Conservation (phyloP, 1,284 basidiomycete genomes). For the Mrakiaceae sp. region DNA sequence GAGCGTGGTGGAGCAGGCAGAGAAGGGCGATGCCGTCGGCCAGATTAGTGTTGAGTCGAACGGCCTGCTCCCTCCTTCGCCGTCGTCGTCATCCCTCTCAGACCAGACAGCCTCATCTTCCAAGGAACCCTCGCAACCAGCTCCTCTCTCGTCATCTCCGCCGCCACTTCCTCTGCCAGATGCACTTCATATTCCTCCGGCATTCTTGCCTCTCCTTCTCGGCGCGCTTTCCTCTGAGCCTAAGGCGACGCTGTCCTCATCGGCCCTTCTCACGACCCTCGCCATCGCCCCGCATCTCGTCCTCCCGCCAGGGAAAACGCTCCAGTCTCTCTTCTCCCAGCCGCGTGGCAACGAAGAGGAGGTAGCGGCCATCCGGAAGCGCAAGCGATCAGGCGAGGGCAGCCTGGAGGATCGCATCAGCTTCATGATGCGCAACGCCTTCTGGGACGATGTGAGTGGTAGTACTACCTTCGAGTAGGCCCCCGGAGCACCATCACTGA, state of each 20-base stretch:
- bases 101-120: background rate
- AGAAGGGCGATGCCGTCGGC: background rate
- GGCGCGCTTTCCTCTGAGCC: background rate
- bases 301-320: slow-evolving; percentile 55
- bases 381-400: too few species aligned
- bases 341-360: background rate
- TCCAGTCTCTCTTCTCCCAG: slow-evolving; percentile 48
- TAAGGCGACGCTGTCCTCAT: slow-evolving; percentile 27
- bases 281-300: slow-evolving; percentile 47
- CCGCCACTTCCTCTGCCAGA: background rate
- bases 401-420: slow-evolving; percentile 44
- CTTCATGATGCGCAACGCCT: slow-evolving; percentile 47
- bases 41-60: background rate
- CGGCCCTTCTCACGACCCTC: slow-evolving; percentile 52
- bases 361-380: too few species aligned
- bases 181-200: background rate
- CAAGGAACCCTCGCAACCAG: too few species aligned
- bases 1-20: background rate
- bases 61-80: background rate
- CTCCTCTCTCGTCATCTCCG: background rate
- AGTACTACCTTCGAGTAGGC: too few species aligned
- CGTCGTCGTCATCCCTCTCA: background rate
- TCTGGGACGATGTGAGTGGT: slow-evolving; percentile 54
- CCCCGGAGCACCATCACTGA: too few species aligned
- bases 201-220: background rate